A percentile compares a stretch with the other conserved stretches of the same genome.
Evolutionary conservation across 2,329 filamentous ascomycete species (phyloP).

Genomic region (Xylaria sp.): DNA sequence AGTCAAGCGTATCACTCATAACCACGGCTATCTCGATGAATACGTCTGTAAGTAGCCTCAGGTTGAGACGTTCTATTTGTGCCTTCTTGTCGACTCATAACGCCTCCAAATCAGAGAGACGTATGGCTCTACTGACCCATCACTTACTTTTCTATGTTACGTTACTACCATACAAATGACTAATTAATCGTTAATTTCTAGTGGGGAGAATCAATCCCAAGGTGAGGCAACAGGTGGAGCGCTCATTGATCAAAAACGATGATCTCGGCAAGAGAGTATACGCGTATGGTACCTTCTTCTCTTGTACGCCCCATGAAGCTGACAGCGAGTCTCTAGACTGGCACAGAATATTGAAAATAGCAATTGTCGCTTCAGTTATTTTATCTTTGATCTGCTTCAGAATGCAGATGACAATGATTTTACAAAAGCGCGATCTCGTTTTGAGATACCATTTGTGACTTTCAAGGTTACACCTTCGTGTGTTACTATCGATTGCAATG

Average conservation of each 20-base stretch:
- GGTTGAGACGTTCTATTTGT: too few species aligned
- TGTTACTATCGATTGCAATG: constrained; percentile 56
- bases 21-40: constrained; percentile 3
- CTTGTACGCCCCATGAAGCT: neutral
- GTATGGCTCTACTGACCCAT: too few species aligned
- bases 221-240: neutral
- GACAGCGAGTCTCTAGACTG: constrained; percentile 39
- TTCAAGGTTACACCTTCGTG: constrained; percentile 45
- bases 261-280: neutral
- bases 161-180: too few species aligned
- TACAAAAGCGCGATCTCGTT: constrained; percentile 25
- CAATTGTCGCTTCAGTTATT: constrained; percentile 52
- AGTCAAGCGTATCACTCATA: neutral
- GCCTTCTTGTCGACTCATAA: too few species aligned
- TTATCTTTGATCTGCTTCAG: constrained; percentile 59
- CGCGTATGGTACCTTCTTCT: neutral
- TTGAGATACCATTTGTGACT: constrained; percentile 39
- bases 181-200: neutral
- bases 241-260: neutral
- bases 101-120: neutral
- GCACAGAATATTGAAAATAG: constrained; percentile 50
- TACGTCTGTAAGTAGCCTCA: neutral
- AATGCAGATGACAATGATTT: constrained; percentile 60
- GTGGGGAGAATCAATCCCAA: neutral
- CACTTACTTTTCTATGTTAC: too few species aligned